Evolutionary conservation across 139 green algal species (phyloP), one percentile per base, ranked within the genome.

Genomic region (Bryopsis sp.): DNA sequence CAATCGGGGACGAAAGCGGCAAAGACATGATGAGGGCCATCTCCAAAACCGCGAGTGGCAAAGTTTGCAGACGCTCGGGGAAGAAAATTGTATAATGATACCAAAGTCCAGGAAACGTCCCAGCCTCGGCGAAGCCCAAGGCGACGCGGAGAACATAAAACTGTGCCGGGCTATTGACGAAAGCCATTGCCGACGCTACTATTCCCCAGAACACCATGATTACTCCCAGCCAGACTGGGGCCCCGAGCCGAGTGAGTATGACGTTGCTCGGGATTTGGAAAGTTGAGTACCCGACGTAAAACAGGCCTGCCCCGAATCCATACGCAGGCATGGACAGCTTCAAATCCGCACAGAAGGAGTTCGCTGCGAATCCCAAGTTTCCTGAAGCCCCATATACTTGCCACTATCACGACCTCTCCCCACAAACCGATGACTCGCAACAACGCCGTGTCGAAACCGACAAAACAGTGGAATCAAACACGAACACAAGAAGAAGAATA

Each of bases 251-350:
- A 1, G 62, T 37, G 29, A 86, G 62, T 1, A 81, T 48, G 26
- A 81, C 22, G 34, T 82, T 86, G 58, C 67, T 81, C 33, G 84
- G 85, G 2, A 88, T 58, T 71, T 85, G 73, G 35, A 76, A 85
- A 29, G 68, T n/a, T 0, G 69, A 59, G 65, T 90, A 91, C 34
- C 71, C 72, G n/a, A 91, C 47, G 46, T 86, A 89, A 58, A 91
- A 91, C 11, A 90, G 70, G 31, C 69, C 68, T 5, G 74, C 74
- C 29, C 82, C 85, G 11, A 86, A 38, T 11, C 84, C 85, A 54
- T 91, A 91, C 11, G 76, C 71, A 22, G 76, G 48, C 46, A 80
- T 79, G 33, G 43, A 67, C 26, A 90, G 76, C 2, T 67, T 50
- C 19, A 90, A 63, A 29, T 79, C 70, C 1, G 68, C 60, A 8